These are phyloP conservation scores for Pyrenophora graminea DNA, from an alignment of 2,329 filamentous ascomycete genomes.

Conservation along the genomic window DNA sequence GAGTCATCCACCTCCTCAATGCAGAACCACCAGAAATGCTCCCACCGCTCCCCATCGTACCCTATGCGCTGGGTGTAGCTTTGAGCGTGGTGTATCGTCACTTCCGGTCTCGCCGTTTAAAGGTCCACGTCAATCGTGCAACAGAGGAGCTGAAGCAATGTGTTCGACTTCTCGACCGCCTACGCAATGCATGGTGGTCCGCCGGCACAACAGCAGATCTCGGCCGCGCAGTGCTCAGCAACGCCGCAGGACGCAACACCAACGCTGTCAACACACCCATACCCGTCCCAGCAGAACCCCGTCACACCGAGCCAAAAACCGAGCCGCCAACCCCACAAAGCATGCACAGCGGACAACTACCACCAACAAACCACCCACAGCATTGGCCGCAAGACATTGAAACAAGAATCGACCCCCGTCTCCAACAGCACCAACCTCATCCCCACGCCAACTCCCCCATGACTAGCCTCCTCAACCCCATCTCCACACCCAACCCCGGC, in stretches of 20 bases:
- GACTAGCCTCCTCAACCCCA: conserved; percentile 37
- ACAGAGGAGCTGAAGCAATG: conserved; percentile 52
- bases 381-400: conserved; percentile 35
- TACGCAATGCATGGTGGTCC: conserved; percentile 52
- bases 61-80: conserved; percentile 60
- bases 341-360: conserved; percentile 18
- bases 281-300: conserved; percentile 25
- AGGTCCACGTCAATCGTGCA: conserved; percentile 53
- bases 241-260: conserved; percentile 44
- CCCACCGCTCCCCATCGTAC: conserved; percentile 59
- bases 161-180: conserved; percentile 49
- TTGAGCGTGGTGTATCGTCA: conserved; percentile 62
- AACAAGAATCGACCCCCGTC: conserved; percentile 40
- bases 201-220: conserved; percentile 53
- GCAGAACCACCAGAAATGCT: conserved; percentile 52
- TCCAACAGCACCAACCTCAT: conserved; percentile 25
- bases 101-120: conserved; percentile 57
- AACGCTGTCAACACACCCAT: conserved; percentile 42
- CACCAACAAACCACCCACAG: conserved; percentile 13
- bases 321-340: conserved; percentile 25
- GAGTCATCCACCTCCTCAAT: conserved; percentile 58
- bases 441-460: conserved; percentile 30
- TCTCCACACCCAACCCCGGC: conserved; percentile 34
- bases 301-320: conserved; percentile 24
- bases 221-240: conserved; percentile 45